Evolutionary conservation across 2,329 filamentous ascomycete genomes (phyloP), one percentile per base, ranked within the genome.

Genomic region (Penicillium sp.): DNA sequence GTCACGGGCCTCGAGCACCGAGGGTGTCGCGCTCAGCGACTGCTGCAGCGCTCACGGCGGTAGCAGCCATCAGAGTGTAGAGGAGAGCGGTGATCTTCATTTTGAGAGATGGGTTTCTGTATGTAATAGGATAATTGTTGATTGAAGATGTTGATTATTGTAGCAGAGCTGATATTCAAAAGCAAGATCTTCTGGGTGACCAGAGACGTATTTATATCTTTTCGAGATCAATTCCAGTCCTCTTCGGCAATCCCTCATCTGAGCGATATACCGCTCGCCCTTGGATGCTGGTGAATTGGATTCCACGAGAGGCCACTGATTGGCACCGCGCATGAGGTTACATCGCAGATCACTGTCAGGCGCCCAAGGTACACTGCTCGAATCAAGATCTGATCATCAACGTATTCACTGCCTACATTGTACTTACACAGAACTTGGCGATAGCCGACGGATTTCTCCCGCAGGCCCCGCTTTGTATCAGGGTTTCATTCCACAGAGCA

Each of bases 81-180:
- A 57, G 9, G 32, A 57, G 9, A 31, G 52, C 43, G 2, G 52
- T 57, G 24, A 55, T 31, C 52, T 57, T 57, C 55, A 57, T 57
- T 39, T n/a, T 57, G 43, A 29, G 49, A 43, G 51, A 16, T 5
- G 10, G 38, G 11, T 36, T 22, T 18, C 24, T 24, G 18, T 53
- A 11, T 29, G 27, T 45, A 18, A 24, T 21, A 42, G 18, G 6
- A 13, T 5, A 8, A 27, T 27, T 27, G 24, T 27, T 43, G 43
- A 13, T 46, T 51, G 39, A 36, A 27, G 27, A 24, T 46, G 34
- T 51, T 42, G 47, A 29, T 45, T 55, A 22, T 38, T 44, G 13
- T 29, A 9, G 31, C 21, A 34, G 6, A 43, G 6, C 44, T 57
- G 55, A 43, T 45, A 11, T 55, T 31, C 5, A 27, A 47, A 43